Evolutionary conservation across 106 monocot species (phyloP), one percentile per base, ranked within the genome.

Genomic region (Apostasia shenzhenica): DNA sequence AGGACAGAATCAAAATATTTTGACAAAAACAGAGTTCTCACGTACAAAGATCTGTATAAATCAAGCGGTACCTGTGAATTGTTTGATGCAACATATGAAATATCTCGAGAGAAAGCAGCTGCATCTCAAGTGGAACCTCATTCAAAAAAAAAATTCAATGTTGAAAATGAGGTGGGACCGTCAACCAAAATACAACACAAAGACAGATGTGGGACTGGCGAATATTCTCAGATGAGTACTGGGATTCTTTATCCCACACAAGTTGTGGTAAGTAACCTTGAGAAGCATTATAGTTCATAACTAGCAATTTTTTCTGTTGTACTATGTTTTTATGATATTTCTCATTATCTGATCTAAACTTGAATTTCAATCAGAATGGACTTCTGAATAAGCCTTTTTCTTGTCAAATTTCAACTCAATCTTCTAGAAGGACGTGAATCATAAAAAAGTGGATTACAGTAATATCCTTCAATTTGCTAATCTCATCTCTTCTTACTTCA

Each of bases 71-170:
- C n/a, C 11, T 53, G 63, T 67, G 78, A 88, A 73, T 46, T 78
- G 51, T 72, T 59, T 63, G 76, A 83, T 73, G n/a, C 71, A 55
- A 58, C 47, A 4, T 66, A 89, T 71, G 70, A 81, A 57, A 55
- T 50, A 60, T 69, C 73, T 67, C 70, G 72, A 37, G 82, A 85
- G 2, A 90, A 79, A 77, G 72, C 46, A 68, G 75, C 68, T 72
- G 67, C 76, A 66, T 67, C 48, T 58, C 81, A 83, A 73, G 69
- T 75, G 63, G 90, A 90, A 55, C 75, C 72, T 71, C 85, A 78
- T n/a, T 53, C 69, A 39, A 84, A 65, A 53, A 83, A 75, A 68
- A 52, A 53, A 44, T 59, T 67, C 26, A 84, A 81, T 63, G 79
- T 70, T 72, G 81, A 85, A 75, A 81, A 70, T 64, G 80, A 78